These are phyloP conservation scores for Clitopilus passeckerianus DNA, from an alignment of 768 basidiomycete genomes.

Conservation along the genomic window DNA sequence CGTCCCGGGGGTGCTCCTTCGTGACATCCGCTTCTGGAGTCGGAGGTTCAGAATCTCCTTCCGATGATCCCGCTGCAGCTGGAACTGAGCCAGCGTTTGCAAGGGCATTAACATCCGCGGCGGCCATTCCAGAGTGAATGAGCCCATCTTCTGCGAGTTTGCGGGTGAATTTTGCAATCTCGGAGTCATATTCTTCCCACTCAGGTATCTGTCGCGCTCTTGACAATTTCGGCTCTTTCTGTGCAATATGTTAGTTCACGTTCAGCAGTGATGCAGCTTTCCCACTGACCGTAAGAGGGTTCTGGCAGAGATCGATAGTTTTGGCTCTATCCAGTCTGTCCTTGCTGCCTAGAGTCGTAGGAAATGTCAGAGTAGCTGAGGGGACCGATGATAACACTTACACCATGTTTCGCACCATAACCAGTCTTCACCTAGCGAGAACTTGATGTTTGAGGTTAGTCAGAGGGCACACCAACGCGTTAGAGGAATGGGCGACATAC, in stretches of 20 bases:
- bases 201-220: constrained; percentile 95
- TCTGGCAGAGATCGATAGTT: constrained; percentile 95
- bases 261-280: not conserved
- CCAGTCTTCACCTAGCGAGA: constrained; percentile 90
- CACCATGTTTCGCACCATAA: constrained; percentile 99
- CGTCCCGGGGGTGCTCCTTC: not conserved
- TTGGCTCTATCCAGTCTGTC: constrained; percentile 77
- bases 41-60: not conserved
- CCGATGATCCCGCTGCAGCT: not conserved
- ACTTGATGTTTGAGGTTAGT: constrained; percentile 35
- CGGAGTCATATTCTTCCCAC: constrained; percentile 92
- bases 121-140: constrained; percentile 62
- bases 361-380: not conserved
- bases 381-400: constrained; percentile 27
- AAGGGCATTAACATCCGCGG: constrained; percentile 65
- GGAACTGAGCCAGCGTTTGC: constrained; percentile 37
- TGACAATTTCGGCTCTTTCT: constrained; percentile 97
- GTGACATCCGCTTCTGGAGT: not conserved
- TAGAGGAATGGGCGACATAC: constrained; percentile 37
- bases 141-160: constrained; percentile 66
- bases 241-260: constrained; percentile 9
- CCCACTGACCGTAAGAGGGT: constrained; percentile 80
- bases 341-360: constrained; percentile 56
- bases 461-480: not conserved
- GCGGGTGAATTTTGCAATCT: constrained; percentile 81